Evolutionary conservation across 768 basidiomycete genomes (phyloP).

Genomic region (Hericium erinaceus): DNA sequence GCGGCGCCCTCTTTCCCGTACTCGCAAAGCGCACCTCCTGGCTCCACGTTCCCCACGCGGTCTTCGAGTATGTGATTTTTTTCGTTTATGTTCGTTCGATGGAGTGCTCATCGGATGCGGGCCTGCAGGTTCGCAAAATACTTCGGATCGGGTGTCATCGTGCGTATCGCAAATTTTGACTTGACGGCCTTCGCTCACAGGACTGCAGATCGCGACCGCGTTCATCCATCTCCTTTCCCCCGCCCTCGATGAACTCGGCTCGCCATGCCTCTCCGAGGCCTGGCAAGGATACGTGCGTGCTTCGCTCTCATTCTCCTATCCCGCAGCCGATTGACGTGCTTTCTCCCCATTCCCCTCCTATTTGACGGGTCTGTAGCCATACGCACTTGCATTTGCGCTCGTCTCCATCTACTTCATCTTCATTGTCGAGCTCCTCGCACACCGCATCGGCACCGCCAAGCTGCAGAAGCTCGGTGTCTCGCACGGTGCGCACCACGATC

Average conservation of each 20-base stretch:
- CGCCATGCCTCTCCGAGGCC: slow-evolving; percentile 54
- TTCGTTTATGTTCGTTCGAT: background rate
- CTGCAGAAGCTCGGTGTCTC: slow-evolving; percentile 55
- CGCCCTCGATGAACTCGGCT: slow-evolving; percentile 60
- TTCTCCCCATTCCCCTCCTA: background rate
- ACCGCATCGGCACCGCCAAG: slow-evolving; percentile 75
- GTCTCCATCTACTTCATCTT: slow-evolving; percentile 78
- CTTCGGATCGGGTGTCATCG: slow-evolving; percentile 10
- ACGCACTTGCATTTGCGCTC: slow-evolving; percentile 73
- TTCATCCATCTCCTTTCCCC: slow-evolving; percentile 80
- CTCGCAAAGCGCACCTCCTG: slow-evolving; percentile 42
- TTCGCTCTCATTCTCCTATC: background rate
- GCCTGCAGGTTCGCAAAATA: slow-evolving; percentile 10
- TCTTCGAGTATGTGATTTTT: slow-evolving; percentile 57
- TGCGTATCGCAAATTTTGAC: background rate
- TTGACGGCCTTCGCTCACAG: background rate
- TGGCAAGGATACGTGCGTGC: slow-evolving; percentile 71
- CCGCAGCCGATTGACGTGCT: background rate
- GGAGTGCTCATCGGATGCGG: background rate
- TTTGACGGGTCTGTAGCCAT: slow-evolving; percentile 42
- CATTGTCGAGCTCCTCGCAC: slow-evolving; percentile 76
- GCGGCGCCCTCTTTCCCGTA: slow-evolving; percentile 67
- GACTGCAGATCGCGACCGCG: slow-evolving; percentile 70
- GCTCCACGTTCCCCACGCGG: slow-evolving; percentile 45
- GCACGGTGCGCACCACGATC: slow-evolving; percentile 38